Conservation (phyloP, 257 asterid genomes). For the Scutellaria galericulata region DNA sequence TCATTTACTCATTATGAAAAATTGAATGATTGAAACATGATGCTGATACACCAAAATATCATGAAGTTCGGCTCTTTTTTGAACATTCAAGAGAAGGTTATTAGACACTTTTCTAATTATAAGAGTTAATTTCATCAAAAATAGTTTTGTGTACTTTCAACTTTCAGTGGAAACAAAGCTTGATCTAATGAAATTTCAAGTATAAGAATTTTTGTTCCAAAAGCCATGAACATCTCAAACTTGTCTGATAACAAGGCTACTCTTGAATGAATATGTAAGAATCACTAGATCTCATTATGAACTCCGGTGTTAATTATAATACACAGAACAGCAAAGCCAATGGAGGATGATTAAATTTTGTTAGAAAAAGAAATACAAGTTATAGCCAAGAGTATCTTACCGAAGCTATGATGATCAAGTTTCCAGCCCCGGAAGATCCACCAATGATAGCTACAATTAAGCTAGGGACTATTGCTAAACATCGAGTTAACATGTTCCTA, state of each 20-base stretch:
- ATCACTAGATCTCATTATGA: neutral
- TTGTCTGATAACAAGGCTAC: neutral
- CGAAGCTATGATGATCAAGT: constrained; percentile 88
- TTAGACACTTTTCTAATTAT: neutral
- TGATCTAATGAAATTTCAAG: neutral
- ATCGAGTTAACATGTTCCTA: constrained; percentile 79
- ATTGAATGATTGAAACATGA: neutral
- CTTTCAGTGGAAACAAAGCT: neutral
- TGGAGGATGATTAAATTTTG: neutral
- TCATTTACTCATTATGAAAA: neutral
- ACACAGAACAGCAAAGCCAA: neutral
- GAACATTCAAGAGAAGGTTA: neutral
- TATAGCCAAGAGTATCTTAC: constrained; percentile 41
- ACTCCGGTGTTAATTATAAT: neutral
- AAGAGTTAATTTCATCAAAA: neutral
- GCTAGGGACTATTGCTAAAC: constrained; percentile 94
- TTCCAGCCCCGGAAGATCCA: constrained; percentile 89
- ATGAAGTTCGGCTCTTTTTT: neutral
- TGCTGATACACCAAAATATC: neutral
- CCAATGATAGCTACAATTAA: constrained; percentile 80
- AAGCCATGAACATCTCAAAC: neutral
- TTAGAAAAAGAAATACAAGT: neutral
- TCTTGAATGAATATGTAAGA: neutral
- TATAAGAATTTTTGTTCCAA: neutral
- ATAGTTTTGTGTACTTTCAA: neutral